Evolutionary conservation across 805 yeast genomes (phyloP).

Genomic region (Saitoella complicata): DNA sequence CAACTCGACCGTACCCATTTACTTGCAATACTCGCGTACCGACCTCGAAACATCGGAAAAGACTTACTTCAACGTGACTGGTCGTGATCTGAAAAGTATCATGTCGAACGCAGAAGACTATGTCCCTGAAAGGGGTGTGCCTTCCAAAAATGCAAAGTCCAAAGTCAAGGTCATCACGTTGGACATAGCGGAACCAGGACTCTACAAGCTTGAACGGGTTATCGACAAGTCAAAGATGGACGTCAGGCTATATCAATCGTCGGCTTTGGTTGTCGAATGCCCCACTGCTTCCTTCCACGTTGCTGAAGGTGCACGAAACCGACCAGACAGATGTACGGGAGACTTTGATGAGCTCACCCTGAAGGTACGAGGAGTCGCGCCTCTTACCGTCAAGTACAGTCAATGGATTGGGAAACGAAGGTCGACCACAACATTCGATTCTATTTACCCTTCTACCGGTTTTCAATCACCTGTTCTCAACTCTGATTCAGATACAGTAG

Average conservation of each 20-base stretch:
- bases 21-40: conserved; percentile 45
- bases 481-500: conserved; percentile 17
- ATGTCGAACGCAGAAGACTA: not conserved
- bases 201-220: conserved; percentile 55
- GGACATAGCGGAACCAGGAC: conserved; percentile 55
- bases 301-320: conserved; percentile 12
- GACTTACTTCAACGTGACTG: conserved; percentile 36
- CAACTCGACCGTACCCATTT: conserved; percentile 63
- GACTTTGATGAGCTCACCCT: conserved; percentile 37
- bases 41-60: conserved; percentile 38
- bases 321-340: conserved; percentile 47
- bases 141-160: conserved; percentile 2
- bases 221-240: conserved; percentile 43
- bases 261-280: conserved; percentile 54
- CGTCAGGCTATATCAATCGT: conserved; percentile 44
- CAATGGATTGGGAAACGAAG: conserved; percentile 19
- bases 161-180: conserved; percentile 34
- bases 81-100: conserved; percentile 34
- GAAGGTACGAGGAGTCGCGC: conserved; percentile 59
- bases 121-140: conserved; percentile 8
- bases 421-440: conserved; percentile 28
- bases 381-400: conserved; percentile 42
- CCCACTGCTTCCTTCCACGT: conserved; percentile 48
- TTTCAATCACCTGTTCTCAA: conserved; percentile 34
- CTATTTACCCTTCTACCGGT: conserved; percentile 33